These are phyloP conservation scores for Verruconis gallopava DNA, from an alignment of 2,329 filamentous ascomycete species.

Conservation along the genomic window DNA sequence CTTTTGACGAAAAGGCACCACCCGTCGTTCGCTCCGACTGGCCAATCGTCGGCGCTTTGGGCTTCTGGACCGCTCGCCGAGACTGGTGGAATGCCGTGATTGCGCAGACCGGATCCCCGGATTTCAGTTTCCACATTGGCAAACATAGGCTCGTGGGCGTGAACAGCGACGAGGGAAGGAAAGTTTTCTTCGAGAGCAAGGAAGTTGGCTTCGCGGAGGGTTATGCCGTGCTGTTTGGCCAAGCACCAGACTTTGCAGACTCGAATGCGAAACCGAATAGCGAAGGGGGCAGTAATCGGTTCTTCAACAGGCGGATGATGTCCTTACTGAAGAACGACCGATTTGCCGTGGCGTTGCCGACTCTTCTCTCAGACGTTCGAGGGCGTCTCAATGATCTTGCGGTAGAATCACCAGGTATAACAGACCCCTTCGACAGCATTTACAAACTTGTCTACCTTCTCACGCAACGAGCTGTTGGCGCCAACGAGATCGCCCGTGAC, in stretches of 20 bases:
- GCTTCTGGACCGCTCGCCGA: constrained; percentile 5
- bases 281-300: constrained; percentile 13
- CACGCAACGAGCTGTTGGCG: constrained; percentile 44
- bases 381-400: constrained; percentile 27
- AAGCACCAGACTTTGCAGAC: constrained; percentile 12
- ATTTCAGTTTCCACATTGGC: constrained; percentile 38
- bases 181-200: constrained; percentile 33
- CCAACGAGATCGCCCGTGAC: constrained; percentile 40
- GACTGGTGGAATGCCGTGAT: constrained; percentile 26
- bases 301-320: constrained; percentile 17
- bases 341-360: constrained; percentile 16
- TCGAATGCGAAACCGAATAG: no score
- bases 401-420: constrained; percentile 22
- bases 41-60: background rate
- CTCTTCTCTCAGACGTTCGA: constrained; percentile 29
- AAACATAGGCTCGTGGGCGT: constrained; percentile 32
- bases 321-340: constrained; percentile 17
- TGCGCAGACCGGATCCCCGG: constrained; percentile 24
- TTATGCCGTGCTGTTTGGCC: constrained; percentile 20
- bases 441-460: constrained; percentile 42
- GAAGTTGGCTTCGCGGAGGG: constrained; percentile 33
- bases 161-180: constrained; percentile 29
- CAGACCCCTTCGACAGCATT: constrained; percentile 42
- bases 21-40: background rate
- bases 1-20: background rate